Base-by-base conservation (phyloP, 768 basidiomycete species). In the Russula lepida region DNA sequence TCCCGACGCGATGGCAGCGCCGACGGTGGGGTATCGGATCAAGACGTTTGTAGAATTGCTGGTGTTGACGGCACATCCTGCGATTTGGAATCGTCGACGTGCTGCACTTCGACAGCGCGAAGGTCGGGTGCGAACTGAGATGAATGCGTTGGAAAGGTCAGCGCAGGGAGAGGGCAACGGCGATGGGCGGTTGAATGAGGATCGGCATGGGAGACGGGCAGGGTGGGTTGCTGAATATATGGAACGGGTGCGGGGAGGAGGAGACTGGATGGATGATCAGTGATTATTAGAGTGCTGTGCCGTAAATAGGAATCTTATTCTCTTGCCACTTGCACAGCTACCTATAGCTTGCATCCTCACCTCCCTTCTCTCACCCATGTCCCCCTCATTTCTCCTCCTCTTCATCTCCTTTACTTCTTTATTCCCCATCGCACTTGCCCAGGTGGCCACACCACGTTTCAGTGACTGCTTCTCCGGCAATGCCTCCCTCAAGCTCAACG, bases 381-480 rank as follows among this genome's bases (percentile, higher is more conserved):
- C 13, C 33, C 15, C 27, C 1, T 8, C 21, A 33, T 13, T 33
- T 7, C 19, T 37, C 50, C 11, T 47, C 28, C n/a, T 56, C 27
- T 44, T 56, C 23, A n/a, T 27, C 21, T 17, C 68, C 33, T 39
- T 66, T 35, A 19, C 67, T 44, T 15, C 67, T 46, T 59, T 69
- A 58, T 68, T 59, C 15, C 39, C 67, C 21, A 50, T 51, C 33
- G 49, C 41, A 21, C 32, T 66, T 2, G 61, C 68, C 21, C 49
- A 62, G 50, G 43, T 59, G 9, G 62, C 68, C 30, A 59, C 58
- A 35, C 72, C 73, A 37, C 83, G 75, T 48, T 91, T 84, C 71
- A 67, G 72, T n/a, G 87, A 90, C 71, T 92, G 90, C 73, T 90
- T 83, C 72, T 70, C 74, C 27, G 78, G 79, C 59, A 79, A 79